Evolutionary conservation across 768 basidiomycete species (phyloP).

Genomic region (Rhizopogon roseolus): DNA sequence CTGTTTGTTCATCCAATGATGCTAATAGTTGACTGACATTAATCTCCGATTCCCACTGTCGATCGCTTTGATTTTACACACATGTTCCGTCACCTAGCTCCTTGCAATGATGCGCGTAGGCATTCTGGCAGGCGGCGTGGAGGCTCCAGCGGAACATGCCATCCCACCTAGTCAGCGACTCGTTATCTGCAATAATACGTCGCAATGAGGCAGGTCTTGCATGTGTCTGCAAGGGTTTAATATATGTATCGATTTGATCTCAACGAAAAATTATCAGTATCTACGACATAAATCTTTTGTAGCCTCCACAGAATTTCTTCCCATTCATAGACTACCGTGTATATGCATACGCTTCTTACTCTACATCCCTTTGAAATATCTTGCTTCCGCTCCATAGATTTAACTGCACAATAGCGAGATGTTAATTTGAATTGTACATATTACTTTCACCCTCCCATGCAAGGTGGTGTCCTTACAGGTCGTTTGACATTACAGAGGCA

Average conservation of each 20-base stretch:
- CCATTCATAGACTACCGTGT: not conserved
- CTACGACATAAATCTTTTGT: not conserved
- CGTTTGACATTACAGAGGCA: too few species aligned
- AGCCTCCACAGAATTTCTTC: not conserved
- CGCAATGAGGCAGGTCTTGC: not conserved
- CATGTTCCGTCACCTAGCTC: conserved; percentile 30
- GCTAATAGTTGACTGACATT: not conserved
- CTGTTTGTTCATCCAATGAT: conserved; percentile 1
- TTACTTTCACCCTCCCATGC: too few species aligned
- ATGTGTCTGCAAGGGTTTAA: not conserved
- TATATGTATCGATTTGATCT: not conserved
- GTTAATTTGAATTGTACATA: not conserved
- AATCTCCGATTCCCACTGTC: not conserved
- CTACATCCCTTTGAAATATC: too few species aligned
- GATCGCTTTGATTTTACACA: not conserved
- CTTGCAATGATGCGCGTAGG: conserved; percentile 78
- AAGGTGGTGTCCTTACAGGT: too few species aligned
- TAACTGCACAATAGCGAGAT: not conserved
- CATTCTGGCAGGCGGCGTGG: conserved; percentile 59
- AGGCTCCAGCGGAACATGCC: conserved; percentile 38
- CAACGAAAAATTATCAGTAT: not conserved
- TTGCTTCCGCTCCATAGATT: not conserved
- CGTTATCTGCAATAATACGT: conserved; percentile 16
- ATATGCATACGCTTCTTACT: not conserved
- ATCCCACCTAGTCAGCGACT: conserved; percentile 44